These are phyloP conservation scores for Dryadomyces quercivorus DNA, from an alignment of 2,329 filamentous ascomycete genomes.

Conservation along the genomic window DNA sequence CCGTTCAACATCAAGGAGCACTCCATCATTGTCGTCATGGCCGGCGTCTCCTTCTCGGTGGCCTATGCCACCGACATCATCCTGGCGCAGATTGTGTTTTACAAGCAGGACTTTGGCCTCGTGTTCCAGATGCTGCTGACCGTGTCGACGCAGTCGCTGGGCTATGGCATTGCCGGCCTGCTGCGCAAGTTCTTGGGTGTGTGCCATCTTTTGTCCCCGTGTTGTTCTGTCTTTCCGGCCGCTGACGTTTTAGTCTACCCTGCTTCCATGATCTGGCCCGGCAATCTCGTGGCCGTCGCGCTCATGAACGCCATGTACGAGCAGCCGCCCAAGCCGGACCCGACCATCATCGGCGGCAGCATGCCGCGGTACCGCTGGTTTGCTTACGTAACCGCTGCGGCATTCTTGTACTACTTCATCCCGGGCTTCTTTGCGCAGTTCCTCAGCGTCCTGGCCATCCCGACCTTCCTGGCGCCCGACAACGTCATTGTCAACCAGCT, in stretches of 20 bases:
- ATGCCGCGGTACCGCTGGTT: conserved; percentile 47
- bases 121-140: conserved; percentile 54
- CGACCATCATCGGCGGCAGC: conserved; percentile 44
- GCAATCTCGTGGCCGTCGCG: conserved; percentile 51
- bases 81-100: conserved; percentile 58
- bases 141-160: conserved; percentile 56
- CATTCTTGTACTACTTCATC: conserved; percentile 41
- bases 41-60: conserved; percentile 56
- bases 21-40: conserved; percentile 56
- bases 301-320: conserved; percentile 67
- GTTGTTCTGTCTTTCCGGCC: background rate
- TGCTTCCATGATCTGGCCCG: conserved; percentile 65
- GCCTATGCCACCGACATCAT: conserved; percentile 67
- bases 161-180: conserved; percentile 57
- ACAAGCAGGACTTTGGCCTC: conserved; percentile 57
- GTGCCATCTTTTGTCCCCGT: conserved; percentile 11
- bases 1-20: conserved; percentile 64
- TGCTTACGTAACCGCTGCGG: conserved; percentile 25
- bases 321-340: conserved; percentile 34
- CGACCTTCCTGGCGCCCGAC: conserved; percentile 34
- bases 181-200: conserved; percentile 50
- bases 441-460: conserved; percentile 33
- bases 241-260: conserved; percentile 35
- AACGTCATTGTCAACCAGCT: conserved; percentile 34
- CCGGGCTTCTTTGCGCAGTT: conserved; percentile 36